Percentiles rank a stretch among this genome's conserved stretches.
Evolutionary conservation across 139 green algal genomes (phyloP).

Genomic region (Desmodesmus armatus): DNA sequence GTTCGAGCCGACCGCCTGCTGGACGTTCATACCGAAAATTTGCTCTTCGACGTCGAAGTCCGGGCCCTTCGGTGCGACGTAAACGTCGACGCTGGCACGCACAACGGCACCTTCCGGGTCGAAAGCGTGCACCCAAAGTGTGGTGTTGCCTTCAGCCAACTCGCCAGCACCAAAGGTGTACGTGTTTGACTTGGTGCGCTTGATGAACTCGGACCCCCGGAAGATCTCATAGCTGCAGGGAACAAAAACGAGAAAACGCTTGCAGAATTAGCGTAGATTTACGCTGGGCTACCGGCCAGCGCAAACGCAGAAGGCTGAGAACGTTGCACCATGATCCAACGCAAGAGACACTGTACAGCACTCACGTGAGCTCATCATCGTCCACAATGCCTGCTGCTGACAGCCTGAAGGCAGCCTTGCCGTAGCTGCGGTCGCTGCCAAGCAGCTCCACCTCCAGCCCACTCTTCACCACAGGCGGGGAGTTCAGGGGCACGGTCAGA

Average conservation of each 20-base stretch:
- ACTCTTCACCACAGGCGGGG: not conserved
- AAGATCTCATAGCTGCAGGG: not conserved
- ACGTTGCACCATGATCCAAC: not conserved
- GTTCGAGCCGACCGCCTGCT: not conserved
- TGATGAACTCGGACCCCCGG: not conserved
- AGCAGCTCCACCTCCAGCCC: not conserved
- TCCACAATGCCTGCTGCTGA: slow-evolving; percentile 4
- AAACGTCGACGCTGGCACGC: not conserved
- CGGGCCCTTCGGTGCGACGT: not conserved
- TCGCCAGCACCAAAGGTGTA: not conserved
- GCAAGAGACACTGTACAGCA: no score
- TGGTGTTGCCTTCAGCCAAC: not conserved
- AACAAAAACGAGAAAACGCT: not conserved
- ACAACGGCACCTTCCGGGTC: not conserved
- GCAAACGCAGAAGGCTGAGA: not conserved
- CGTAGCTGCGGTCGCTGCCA: not conserved
- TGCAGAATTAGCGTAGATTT: not conserved
- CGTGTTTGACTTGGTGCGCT: not conserved
- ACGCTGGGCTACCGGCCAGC: not conserved
- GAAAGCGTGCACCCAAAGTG: not conserved
- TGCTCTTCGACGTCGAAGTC: not conserved
- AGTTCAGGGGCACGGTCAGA: not conserved
- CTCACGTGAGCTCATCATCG: not conserved
- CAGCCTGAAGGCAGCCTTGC: not conserved
- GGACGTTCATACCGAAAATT: not conserved